A percentile compares a stretch with the other conserved stretches of the same genome.
These are phyloP conservation scores for Diaporthe vaccinii DNA, from an alignment of 2,329 filamentous ascomycete species.

Conservation along the genomic window DNA sequence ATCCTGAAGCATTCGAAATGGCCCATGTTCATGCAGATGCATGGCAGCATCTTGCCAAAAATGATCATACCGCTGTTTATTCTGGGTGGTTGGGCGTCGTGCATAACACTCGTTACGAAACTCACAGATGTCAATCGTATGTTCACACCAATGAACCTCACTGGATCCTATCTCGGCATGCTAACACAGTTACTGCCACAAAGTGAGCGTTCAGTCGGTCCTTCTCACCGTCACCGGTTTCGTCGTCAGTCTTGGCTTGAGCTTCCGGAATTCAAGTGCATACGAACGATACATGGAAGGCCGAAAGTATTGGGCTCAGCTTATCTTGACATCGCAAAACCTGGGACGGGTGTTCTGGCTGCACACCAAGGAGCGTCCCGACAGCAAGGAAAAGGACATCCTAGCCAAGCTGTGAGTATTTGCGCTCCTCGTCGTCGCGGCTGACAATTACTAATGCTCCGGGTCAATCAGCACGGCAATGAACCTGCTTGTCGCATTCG, in stretches of 20 bases:
- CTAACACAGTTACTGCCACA: background rate
- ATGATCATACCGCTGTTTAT: conserved; percentile 79
- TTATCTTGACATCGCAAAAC: conserved; percentile 73
- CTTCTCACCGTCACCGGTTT: conserved; percentile 89
- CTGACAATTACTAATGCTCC: conserved; percentile 21
- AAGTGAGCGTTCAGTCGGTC: conserved; percentile 71
- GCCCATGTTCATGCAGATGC: conserved; percentile 82
- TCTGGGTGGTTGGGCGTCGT: conserved; percentile 75
- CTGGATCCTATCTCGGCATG: no score
- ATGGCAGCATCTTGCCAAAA: conserved; percentile 79
- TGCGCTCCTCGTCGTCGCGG: background rate
- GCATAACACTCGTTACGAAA: conserved; percentile 70
- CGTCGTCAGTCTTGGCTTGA: conserved; percentile 82
- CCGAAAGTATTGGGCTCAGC: conserved; percentile 68
- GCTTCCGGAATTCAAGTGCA: conserved; percentile 82
- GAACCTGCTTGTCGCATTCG: conserved; percentile 78
- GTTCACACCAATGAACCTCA: background rate
- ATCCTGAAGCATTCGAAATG: conserved; percentile 82
- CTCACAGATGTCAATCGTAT: conserved; percentile 38
- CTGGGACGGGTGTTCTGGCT: conserved; percentile 88
- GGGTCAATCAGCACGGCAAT: conserved; percentile 63
- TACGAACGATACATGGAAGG: conserved; percentile 77
- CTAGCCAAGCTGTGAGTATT: conserved; percentile 69
- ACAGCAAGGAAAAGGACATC: conserved; percentile 71
- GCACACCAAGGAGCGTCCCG: conserved; percentile 75